Base-by-base conservation (phyloP, 345 rosid species). In the Murraya paniculata region DNA sequence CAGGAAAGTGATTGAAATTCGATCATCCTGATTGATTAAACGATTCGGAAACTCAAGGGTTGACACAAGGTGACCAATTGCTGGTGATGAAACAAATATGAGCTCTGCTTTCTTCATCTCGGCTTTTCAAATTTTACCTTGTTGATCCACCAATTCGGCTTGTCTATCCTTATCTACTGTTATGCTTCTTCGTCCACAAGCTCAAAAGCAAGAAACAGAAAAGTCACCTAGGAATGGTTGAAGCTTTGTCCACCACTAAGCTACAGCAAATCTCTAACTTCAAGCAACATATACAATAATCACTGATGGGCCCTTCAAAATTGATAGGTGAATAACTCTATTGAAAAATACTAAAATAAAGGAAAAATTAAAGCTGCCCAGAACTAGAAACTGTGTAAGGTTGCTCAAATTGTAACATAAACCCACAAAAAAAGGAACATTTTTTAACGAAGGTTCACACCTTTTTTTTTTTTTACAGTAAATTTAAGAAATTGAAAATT, bases 1-100 rank as follows among this genome's bases (percentile, higher is more conserved):
- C 22, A 86, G 85, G 33, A 82, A n/a, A 9, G 84, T 83, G 81
- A 85, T 28, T 10, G n/a, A 71, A 31, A 91, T 53, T 50, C 81
- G 81, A 53, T 76, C 66, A 68, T 91, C 84, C 0, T 33, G 82
- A 57, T 75, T 55, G 55, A 90, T 62, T 22, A 92, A 78, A 59
- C 80, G 73, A 50, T 82, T 86, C 0, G 91, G 88, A 55, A 90
- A 82, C 67, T 90, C 95, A 9, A 87, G 64, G 59, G 86, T 41
- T 5, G 90, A 84, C 9, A 79, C 81, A 31, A 86, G 68, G 83
- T 93, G 95, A 28, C 93, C 90, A 2, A 9, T 28, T 14, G 71
- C 66, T 7, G 89, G 86, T 2, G 57, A 25, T 62, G 89, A 87
- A 33, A 87, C 9, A 30, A 87, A 66, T n/a, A 85, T 79, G 21